phyloP scores from a whole-genome alignment of 2,329 filamentous ascomycete species.

The Pseudogymnoascus sp. region DNA sequence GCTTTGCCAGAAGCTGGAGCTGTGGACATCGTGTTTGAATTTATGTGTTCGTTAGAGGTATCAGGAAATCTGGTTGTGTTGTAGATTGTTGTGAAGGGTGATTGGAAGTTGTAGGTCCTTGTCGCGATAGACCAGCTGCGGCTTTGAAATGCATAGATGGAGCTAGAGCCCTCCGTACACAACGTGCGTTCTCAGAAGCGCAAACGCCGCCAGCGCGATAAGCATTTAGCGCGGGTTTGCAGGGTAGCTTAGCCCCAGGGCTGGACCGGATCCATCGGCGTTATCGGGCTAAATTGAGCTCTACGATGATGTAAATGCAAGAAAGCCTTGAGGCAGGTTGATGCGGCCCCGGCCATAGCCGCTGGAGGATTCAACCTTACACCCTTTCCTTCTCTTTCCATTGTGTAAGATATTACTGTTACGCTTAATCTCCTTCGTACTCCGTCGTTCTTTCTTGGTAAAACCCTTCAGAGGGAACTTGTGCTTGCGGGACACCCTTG shows the following conservation, averaged over 20 bases:
- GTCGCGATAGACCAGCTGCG: neutral
- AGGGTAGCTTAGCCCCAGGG: neutral
- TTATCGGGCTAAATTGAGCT: neutral
- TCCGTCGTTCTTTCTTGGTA: neutral
- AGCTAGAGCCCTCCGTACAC: slow-evolving; percentile 3
- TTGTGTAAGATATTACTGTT: neutral
- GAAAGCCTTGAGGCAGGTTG: neutral
- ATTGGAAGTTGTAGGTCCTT: neutral
- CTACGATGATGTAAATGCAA: neutral
- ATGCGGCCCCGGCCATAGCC: neutral
- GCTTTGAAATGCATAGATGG: slow-evolving; percentile 8
- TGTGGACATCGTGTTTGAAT: neutral
- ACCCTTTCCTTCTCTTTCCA: neutral
- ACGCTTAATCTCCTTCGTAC: neutral
- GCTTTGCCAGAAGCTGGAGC: neutral
- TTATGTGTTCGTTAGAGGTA: neutral
- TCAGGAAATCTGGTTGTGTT: neutral
- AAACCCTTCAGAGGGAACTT: neutral
- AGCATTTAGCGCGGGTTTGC: neutral
- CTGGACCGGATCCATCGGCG: slow-evolving; percentile 7
- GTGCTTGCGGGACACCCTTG: neutral
- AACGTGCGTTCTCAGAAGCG: neutral
- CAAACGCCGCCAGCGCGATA: slow-evolving; percentile 7
- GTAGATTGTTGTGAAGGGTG: neutral
- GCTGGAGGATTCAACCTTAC: neutral